Percentiles rank a stretch among this genome's conserved stretches.
phyloP scores from a whole-genome alignment of 192 early-diverging fungal genomes.

The Coemansia guatemalensis region DNA sequence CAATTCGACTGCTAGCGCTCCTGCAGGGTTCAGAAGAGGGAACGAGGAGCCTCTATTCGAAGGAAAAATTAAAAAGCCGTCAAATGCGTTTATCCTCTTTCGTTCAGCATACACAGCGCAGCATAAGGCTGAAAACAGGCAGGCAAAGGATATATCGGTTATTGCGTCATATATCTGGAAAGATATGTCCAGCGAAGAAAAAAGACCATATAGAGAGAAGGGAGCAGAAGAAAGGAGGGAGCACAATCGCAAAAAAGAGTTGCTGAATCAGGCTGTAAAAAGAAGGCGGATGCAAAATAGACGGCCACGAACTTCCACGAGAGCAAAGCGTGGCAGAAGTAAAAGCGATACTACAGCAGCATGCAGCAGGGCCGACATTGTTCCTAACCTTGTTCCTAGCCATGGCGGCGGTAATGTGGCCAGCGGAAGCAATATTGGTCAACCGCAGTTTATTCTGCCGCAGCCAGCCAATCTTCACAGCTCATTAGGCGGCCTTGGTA shows the following conservation, averaged over 20 bases:
- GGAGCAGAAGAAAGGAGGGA: constrained; percentile 64
- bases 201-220: constrained; percentile 55
- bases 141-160: constrained; percentile 26
- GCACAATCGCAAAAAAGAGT: constrained; percentile 64
- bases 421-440: background rate
- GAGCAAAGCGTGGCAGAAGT: background rate
- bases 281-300: constrained; percentile 9
- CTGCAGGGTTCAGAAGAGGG: background rate
- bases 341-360: background rate
- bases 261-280: constrained; percentile 4
- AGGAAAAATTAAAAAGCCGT: constrained; percentile 25
- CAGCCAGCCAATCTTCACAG: too few relatives aligned
- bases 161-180: constrained; percentile 55
- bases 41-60: background rate
- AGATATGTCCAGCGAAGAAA: constrained; percentile 55
- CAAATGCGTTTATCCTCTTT: constrained; percentile 31
- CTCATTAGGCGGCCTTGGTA: too few relatives aligned
- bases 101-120: constrained; percentile 11
- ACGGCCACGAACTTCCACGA: constrained; percentile 3
- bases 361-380: background rate
- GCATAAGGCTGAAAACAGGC: constrained; percentile 1
- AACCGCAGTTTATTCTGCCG: background rate
- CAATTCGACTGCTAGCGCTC: background rate
- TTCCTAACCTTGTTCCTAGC: background rate
- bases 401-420: background rate